Percentiles rank a stretch among this genome's conserved stretches.
Evolutionary conservation across 805 yeast genomes (phyloP).

Genomic region (Candida corydali): DNA sequence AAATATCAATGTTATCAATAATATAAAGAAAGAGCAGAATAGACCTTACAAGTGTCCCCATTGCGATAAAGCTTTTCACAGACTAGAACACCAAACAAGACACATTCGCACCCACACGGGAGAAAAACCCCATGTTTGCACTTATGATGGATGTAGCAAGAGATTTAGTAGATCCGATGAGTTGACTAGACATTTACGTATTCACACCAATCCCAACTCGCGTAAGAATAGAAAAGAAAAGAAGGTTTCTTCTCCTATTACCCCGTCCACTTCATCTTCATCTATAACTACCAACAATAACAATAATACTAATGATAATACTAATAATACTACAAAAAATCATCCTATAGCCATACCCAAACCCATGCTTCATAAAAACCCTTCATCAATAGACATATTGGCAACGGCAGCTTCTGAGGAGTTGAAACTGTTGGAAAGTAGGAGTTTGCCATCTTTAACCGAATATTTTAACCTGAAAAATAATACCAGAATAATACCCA

Average conservation of each 20-base stretch:
- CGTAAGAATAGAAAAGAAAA: conserved; percentile 47
- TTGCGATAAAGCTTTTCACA: conserved; percentile 70
- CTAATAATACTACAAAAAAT: too few species aligned
- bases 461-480: conserved; percentile 36
- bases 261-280: background rate
- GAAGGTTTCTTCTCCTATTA: background rate
- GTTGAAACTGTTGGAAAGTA: conserved; percentile 39
- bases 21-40: conserved; percentile 21
- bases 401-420: conserved; percentile 57
- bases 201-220: conserved; percentile 68
- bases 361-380: conserved; percentile 2
- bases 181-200: conserved; percentile 66
- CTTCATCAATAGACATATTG: conserved; percentile 38
- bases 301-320: too few species aligned
- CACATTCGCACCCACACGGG: conserved; percentile 81
- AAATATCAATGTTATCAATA: too few species aligned
- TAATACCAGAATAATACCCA: conserved; percentile 9
- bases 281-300: too few species aligned
- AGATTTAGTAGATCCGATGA: conserved; percentile 70
- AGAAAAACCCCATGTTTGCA: conserved; percentile 76
- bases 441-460: conserved; percentile 49
- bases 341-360: background rate
- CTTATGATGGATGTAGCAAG: conserved; percentile 66
- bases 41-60: conserved; percentile 72
- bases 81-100: conserved; percentile 75